Conservation (phyloP, 2,329 filamentous ascomycete genomes). For the Fusarium musae region DNA sequence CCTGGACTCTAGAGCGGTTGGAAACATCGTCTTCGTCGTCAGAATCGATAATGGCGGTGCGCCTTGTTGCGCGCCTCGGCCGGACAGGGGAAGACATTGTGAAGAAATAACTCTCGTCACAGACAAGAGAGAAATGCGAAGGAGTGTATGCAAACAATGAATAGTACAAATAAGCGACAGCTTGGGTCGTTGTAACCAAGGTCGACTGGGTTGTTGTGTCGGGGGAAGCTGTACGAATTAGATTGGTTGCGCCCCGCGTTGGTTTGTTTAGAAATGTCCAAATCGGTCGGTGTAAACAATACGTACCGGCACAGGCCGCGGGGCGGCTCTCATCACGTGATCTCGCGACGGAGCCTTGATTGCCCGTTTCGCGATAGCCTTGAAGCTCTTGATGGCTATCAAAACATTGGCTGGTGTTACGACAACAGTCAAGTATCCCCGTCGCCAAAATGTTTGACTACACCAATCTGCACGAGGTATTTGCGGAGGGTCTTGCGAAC, state of each 20-base stretch:
- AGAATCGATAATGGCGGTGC: slow-evolving; percentile 80
- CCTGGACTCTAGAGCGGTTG: slow-evolving; percentile 63
- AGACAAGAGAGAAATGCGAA: slow-evolving; percentile 16
- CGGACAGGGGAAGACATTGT: slow-evolving; percentile 52
- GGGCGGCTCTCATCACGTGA: slow-evolving; percentile 34
- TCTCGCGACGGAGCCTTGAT: slow-evolving; percentile 26
- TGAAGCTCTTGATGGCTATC: slow-evolving; percentile 5
- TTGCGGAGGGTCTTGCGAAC: slow-evolving; percentile 68
- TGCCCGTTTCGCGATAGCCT: slow-evolving; percentile 42
- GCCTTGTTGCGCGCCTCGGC: slow-evolving; percentile 64
- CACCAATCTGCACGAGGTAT: slow-evolving; percentile 75
- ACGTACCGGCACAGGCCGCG: slow-evolving; percentile 5
- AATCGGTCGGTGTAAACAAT: slow-evolving; percentile 55
- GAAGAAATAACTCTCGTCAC: slow-evolving; percentile 14
- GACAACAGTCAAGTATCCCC: not conserved
- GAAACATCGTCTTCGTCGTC: slow-evolving; percentile 78
- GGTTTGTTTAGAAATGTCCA: slow-evolving; percentile 55
- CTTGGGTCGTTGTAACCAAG: not conserved
- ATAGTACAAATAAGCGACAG: not conserved
- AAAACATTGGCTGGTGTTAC: slow-evolving; percentile 10
- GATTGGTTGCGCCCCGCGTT: slow-evolving; percentile 48
- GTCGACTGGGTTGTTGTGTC: slow-evolving; percentile 7
- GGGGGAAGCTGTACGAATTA: slow-evolving; percentile 35
- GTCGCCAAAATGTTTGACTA: slow-evolving; percentile 67
- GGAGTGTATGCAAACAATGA: not conserved